Base-by-base conservation (phyloP, 768 basidiomycete genomes). In the Boletus vermiculosoides region DNA sequence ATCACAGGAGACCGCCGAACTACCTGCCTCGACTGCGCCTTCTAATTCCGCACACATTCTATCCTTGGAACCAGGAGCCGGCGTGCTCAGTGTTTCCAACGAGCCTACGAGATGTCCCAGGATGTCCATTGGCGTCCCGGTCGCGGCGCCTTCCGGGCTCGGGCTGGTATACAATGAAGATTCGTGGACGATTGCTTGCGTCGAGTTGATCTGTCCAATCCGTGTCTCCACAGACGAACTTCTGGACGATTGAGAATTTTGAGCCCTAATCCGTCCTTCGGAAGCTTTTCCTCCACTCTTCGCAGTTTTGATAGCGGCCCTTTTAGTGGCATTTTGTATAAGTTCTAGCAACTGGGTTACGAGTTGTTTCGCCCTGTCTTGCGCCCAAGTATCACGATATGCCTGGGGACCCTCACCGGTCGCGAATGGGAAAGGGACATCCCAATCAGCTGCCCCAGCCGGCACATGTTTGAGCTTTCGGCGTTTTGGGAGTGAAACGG, bases 401-500 rank as follows among this genome's bases (percentile, higher is more conserved):
- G 77, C 75, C 18, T 78, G 67, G 2, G 90, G 88, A 2, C 87
- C 90, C 61, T 92, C 86, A 30, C 88, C 90, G 47, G 78, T 40
- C 69, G 71, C 67, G 60, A 92, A 92, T 7, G 90, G 90, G 68
- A 85, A 92, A 0, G 90, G 90, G 0, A 92, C 81, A 62, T 91
- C 88, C 90, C 90, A 92, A 65, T 91, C 88, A 1, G 70, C 78
- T 1, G 90, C 90, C 12, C 90, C 90, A 22, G 90, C 90, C 34
- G 90, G 90, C 15, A 92, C 88, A 10, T 76, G 73, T 55, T 76
- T 77, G 15, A 91, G 74, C 62, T 81, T 88, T 30, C 88, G 80
- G 58, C 82, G 84, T 71, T 89, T 91, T 20, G 63, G 46, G 7
- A 77, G 64, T 9, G 77, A 67, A 20, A 44, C 13, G 30, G n/a